Base-by-base conservation (phyloP, 805 yeast genomes). In the Soucietia sequanensis region DNA sequence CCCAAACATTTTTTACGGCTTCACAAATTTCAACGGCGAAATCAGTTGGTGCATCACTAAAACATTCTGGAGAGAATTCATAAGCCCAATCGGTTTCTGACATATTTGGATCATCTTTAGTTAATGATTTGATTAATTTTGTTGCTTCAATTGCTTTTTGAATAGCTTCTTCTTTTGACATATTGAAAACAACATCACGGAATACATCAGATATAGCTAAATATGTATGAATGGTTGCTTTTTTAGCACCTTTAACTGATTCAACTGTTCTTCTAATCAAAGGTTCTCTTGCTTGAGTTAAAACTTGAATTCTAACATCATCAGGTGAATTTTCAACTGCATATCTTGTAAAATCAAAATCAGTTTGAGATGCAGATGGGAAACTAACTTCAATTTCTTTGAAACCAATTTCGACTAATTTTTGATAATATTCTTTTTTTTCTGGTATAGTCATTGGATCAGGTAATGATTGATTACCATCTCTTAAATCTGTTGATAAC, bases 291-390 rank as follows among this genome's bases (percentile, higher is more conserved):
- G 84, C 79, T 56, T 81, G 91, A 20, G 84, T 81, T 36, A 83
- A 68, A 38, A 81, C 87, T 64, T 83, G 91, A 47, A 83, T 78
- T 26, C 72, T 58, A 14, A 83, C 90, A 52, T 82, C 91, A 13
- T 72, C 83, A 8, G 91, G 91, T 19, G 87, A 84, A 49, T 78
- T 76, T 56, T 81, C 86, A 28, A 83, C 88, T 5, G 89, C 90
- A 48, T 77, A 83, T 40, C 89, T 68, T 15, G 91, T 83, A 68
- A 83, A 83, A 60, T 83, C 91, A 52, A 83, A 83, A 62, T 83
- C 91, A 5, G 87, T 81, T 55, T 83, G 90, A 4, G 89, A 82
- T 3, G 90, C 90, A 19, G 87, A 80, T 7, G 91, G 91, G 64
- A 83, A 83, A 3, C 87, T 69, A 30, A 83, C 91, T 60, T 83